Conservation (phyloP, 2,329 filamentous ascomycete genomes). For the Colletotrichum eremochloae region DNA sequence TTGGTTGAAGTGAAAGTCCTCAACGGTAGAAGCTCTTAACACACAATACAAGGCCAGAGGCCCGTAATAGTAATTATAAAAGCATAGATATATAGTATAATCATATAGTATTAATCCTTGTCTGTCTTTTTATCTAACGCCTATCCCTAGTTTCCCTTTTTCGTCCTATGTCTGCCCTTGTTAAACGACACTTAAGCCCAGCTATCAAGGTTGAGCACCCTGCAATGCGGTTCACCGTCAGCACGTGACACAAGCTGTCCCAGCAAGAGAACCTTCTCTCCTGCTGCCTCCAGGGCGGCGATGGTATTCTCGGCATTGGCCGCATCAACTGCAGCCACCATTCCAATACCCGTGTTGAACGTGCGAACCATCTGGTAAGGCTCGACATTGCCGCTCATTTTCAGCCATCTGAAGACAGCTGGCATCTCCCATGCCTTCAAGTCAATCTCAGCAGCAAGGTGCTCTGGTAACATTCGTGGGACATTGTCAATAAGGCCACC, state of each 20-base stretch:
- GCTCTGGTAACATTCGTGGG: conserved; percentile 87
- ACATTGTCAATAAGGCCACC: conserved; percentile 95
- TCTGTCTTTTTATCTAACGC: conserved; percentile 25
- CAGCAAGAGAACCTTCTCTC: conserved; percentile 83
- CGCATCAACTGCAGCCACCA: conserved; percentile 86
- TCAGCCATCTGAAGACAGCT: conserved; percentile 89
- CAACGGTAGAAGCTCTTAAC: too few species aligned
- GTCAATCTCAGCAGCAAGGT: conserved; percentile 85
- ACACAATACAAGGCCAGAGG: too few species aligned
- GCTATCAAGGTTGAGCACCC: conserved; percentile 69
- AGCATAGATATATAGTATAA: too few species aligned
- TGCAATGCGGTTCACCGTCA: conserved; percentile 58
- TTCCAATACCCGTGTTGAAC: conserved; percentile 95
- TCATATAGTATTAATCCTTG: conserved; percentile 17
- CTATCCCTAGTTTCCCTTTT: conserved; percentile 1
- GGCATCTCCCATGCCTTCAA: conserved; percentile 81
- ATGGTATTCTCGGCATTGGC: conserved; percentile 73
- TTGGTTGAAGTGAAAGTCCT: too few species aligned
- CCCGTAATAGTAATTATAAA: too few species aligned
- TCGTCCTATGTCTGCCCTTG: not conserved
- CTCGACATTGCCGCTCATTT: conserved; percentile 77
- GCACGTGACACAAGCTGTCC: conserved; percentile 76
- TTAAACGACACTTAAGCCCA: conserved; percentile 50
- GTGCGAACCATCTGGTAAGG: conserved; percentile 87
- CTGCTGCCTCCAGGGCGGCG: conserved; percentile 71